Percentiles rank a stretch among this genome's conserved stretches.
phyloP scores from a whole-genome alignment of 1,139 yeast species.

The Sugiyamaella sp. region DNA sequence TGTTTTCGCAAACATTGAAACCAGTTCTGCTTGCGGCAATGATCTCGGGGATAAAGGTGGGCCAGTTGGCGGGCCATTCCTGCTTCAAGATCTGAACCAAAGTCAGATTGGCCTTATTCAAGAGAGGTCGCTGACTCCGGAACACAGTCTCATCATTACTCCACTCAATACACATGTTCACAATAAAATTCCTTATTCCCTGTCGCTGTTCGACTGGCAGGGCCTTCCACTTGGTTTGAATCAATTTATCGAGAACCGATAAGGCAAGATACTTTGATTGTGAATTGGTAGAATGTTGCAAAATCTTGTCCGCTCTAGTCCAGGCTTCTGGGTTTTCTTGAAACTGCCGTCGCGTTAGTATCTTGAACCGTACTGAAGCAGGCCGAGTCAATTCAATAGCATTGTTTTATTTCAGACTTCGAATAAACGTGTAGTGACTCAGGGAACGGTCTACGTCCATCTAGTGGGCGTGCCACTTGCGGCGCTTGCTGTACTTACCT shows the following conservation, averaged over 20 bases:
- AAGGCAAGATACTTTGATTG: constrained; percentile 91
- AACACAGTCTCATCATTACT: constrained; percentile 85
- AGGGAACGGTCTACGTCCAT: too few species aligned
- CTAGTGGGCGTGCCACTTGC: not conserved
- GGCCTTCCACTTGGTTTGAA: constrained; percentile 91
- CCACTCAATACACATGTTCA: constrained; percentile 88
- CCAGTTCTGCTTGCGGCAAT: constrained; percentile 83
- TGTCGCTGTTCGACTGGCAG: constrained; percentile 76
- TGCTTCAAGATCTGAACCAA: constrained; percentile 92
- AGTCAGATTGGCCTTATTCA: constrained; percentile 91
- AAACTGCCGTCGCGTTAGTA: constrained; percentile 45
- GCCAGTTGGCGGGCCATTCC: constrained; percentile 99
- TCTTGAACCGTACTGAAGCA: too few species aligned
- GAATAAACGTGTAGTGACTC: too few species aligned
- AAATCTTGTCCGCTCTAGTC: constrained; percentile 89
- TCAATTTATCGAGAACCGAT: constrained; percentile 84
- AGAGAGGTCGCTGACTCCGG: constrained; percentile 74
- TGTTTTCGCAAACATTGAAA: constrained; percentile 93
- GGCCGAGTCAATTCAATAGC: too few species aligned
- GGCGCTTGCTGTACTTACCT: constrained; percentile 37
- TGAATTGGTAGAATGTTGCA: constrained; percentile 75
- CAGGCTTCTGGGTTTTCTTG: constrained; percentile 96
- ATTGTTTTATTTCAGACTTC: too few species aligned
- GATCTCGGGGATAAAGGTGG: constrained; percentile 91
- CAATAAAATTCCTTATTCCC: constrained; percentile 91